Conservation (phyloP, 495 filamentous ascomycete genomes). For the Aspergillus conjunctus region DNA sequence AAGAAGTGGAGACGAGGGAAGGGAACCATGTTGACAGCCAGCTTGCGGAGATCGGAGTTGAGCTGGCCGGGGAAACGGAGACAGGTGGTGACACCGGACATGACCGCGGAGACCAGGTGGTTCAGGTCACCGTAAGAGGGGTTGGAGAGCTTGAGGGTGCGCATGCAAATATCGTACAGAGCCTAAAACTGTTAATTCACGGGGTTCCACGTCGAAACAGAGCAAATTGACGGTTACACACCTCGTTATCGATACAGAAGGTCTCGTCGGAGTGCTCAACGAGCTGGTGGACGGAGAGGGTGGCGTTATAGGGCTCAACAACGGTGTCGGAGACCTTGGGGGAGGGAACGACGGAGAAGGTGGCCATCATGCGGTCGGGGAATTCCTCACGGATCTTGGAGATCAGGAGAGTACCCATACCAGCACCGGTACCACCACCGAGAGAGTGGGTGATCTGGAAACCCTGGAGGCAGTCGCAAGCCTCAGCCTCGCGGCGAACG, state of each 20-base stretch:
- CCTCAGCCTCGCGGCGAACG: conserved; percentile 97
- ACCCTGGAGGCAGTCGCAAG: conserved; percentile 98
- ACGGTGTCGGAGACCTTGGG: conserved; percentile 99
- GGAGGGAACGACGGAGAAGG: conserved; percentile 99
- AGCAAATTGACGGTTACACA: conserved; percentile 31
- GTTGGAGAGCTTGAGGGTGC: conserved; percentile 96
- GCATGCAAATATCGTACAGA: conserved; percentile 99
- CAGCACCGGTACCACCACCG: conserved; percentile 99
- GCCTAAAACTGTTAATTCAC: conserved; percentile 53
- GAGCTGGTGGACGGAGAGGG: conserved; percentile 97
- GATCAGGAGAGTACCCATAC: conserved; percentile 99
- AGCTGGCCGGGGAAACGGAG: conserved; percentile 99
- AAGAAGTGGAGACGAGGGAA: conserved; percentile 99
- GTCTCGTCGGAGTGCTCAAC: conserved; percentile 99
- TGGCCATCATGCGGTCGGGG: conserved; percentile 99
- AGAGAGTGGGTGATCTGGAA: conserved; percentile 99
- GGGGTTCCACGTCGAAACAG: neutral
- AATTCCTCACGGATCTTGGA: conserved; percentile 99
- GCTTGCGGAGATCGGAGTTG: conserved; percentile 99
- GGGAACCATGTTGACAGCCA: conserved; percentile 99
- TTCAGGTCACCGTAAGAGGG: conserved; percentile 99
- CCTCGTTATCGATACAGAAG: conserved; percentile 99
- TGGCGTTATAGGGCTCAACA: conserved; percentile 99
- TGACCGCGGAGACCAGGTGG: conserved; percentile 99
- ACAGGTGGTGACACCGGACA: conserved; percentile 98